phyloP scores from a whole-genome alignment of 2,329 filamentous ascomycete species.

The Exophiala bonariae region DNA sequence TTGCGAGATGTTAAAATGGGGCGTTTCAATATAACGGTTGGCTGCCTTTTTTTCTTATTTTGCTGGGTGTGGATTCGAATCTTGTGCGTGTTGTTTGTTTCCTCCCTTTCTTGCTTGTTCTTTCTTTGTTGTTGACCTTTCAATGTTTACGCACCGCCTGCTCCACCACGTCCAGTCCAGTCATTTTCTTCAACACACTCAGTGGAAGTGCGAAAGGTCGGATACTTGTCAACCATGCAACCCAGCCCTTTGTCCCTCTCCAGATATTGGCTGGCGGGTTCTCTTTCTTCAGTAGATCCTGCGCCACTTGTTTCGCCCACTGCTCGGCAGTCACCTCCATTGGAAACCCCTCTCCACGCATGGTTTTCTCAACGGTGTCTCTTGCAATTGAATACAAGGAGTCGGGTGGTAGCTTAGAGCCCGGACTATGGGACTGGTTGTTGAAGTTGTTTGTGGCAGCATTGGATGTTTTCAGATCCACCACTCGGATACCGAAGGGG shows the following conservation, averaged over 20 bases:
- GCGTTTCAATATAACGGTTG: too few species aligned
- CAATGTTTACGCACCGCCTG: neutral
- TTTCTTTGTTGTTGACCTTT: too few species aligned
- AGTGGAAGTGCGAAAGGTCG: slow-evolving; percentile 4
- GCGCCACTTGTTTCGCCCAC: slow-evolving; percentile 57
- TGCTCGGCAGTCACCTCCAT: slow-evolving; percentile 44
- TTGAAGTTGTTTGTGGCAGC: slow-evolving; percentile 37
- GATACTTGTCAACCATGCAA: neutral
- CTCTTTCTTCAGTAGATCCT: slow-evolving; percentile 52
- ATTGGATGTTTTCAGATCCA: slow-evolving; percentile 29
- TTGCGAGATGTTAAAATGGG: too few species aligned
- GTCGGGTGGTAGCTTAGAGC: slow-evolving; percentile 47
- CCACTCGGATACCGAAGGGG: slow-evolving; percentile 33
- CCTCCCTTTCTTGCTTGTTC: too few species aligned
- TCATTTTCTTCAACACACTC: slow-evolving; percentile 1
- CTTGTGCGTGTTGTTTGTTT: too few species aligned
- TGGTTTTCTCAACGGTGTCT: slow-evolving; percentile 1
- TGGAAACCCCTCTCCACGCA: neutral
- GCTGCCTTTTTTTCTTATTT: too few species aligned
- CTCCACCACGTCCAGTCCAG: slow-evolving; percentile 3
- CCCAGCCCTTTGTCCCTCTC: slow-evolving; percentile 6
- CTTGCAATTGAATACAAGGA: slow-evolving; percentile 56
- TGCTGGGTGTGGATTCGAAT: too few species aligned
- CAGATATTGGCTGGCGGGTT: slow-evolving; percentile 13
- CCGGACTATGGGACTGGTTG: slow-evolving; percentile 19